Evolutionary conservation across 2,329 filamentous ascomycete species (phyloP), one percentile per base, ranked within the genome.

Genomic region (Aspergillus amoenus): DNA sequence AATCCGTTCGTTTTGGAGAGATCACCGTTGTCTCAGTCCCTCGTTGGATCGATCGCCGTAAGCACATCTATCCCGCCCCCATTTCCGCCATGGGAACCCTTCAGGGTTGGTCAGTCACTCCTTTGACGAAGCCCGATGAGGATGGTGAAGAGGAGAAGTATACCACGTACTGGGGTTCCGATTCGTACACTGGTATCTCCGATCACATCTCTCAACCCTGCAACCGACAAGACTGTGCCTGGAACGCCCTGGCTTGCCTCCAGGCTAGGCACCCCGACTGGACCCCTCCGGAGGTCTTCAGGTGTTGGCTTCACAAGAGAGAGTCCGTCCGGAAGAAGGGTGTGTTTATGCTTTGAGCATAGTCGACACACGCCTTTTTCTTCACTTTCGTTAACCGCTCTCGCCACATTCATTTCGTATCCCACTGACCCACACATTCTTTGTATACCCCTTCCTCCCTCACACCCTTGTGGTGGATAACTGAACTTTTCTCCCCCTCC

Each of bases 1-100:
- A 67, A 55, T 47, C 52, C 44, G 63, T 71, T 57, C 64, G 62
- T 55, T 70, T 71, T 62, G 63, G 62, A 27, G 64, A 62, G 37
- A 58, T 48, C 43, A 64, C 60, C 17, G 62, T 66, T 52, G 42
- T 58, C 40, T 42, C 61, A 17, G 66, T 70, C 46, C 57, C 64
- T 51, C 65, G 62, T 56, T 70, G 68, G 68, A 69, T 72, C 58
- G 62, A 61, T 9, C 62, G 61, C 30, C 61, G 59, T 42, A 45
- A 59, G 43, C 57, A 70, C 57, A 61, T 60, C 32, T 64, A 61
- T 44, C 45, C 42, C 8, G 55, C 15, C 15, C 41, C 52, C 18
- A 24, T 22, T 34, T 44, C 46, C n/a, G 51, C 41, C 49, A 48
- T 57, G 34, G 56, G 55, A n/a, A 8, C 58, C 42, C 50, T 63